Percentiles rank a stretch among this genome's conserved stretches.
Evolutionary conservation across 345 rosid species (phyloP).

Genomic region (Lepidium didymum): DNA sequence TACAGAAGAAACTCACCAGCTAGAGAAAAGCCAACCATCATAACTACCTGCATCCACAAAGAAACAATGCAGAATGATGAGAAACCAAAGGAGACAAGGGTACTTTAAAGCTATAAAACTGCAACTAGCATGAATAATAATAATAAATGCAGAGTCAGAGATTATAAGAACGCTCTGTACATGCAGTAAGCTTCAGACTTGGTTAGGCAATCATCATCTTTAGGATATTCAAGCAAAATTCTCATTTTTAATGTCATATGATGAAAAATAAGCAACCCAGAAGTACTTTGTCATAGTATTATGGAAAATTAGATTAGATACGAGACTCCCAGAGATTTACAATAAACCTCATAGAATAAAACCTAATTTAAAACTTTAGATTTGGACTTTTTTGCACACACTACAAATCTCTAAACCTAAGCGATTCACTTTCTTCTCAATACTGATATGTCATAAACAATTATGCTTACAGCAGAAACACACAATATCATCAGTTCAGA

Average conservation of each 20-base stretch:
- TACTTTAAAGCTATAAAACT: conserved; percentile 2
- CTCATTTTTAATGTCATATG: not conserved
- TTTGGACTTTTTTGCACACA: not conserved
- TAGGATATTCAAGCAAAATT: not conserved
- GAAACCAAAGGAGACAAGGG: not conserved
- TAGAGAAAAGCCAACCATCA: conserved; percentile 32
- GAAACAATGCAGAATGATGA: not conserved
- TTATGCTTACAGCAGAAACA: not conserved
- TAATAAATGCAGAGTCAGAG: not conserved
- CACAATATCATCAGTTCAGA: not conserved
- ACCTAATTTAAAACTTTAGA: not conserved
- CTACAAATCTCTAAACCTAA: not conserved
- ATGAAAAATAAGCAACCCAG: not conserved
- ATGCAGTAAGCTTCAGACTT: not conserved
- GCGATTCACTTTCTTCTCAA: not conserved
- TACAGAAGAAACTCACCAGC: conserved; percentile 29
- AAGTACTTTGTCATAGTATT: too few species aligned
- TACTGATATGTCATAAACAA: not conserved
- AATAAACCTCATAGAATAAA: not conserved
- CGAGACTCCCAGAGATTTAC: not conserved
- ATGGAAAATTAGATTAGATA: too few species aligned
- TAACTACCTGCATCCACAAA: conserved; percentile 30
- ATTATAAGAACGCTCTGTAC: not conserved
- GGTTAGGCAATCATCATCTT: not conserved
- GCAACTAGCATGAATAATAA: not conserved